Evolutionary conservation across 2,329 filamentous ascomycete genomes (phyloP), one percentile per base, ranked within the genome.

Genomic region (Aspergillus sp.): DNA sequence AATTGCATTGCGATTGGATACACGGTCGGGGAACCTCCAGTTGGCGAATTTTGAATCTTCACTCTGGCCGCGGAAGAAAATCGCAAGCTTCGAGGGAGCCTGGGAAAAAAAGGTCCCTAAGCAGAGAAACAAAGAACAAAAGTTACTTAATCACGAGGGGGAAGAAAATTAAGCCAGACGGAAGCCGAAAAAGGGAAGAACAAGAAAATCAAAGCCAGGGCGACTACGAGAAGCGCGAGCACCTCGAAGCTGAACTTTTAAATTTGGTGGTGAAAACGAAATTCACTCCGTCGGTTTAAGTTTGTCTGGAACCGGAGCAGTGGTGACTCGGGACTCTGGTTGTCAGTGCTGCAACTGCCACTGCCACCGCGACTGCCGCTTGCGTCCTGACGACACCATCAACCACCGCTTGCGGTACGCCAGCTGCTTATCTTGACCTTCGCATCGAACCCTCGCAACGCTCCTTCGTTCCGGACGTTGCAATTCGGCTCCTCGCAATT

Each of bases 361-460:
- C 48, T 26, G 34, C 34, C 12, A 36, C 34, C 34, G 63, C 59
- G 66, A 63, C 68, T 70, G 67, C 69, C 69, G 69, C 68, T 70
- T 71, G 70, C 66, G 64, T 67, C 68, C 68, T 72, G 68, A 70
- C 70, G 68, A 68, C 70, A 72, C 68, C 68, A 68, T 64, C 60
- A 55, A 62, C 55, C 58, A 36, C 53, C 68, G 68, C 68, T 70
- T 70, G 69, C 68, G 64, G 51, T 68, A 58, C 51, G 26, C 26
- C 26, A 43, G 47, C 55, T 49, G 44, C 53, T 43, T 30, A 30
- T 9, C 20, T 24, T 26, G 43, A 24, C 22, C 17, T 32, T 26
- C 26, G 26, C 26, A 30, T 47, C 44, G 30, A 48, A 26, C 26
- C 26, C 36, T 17, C 22, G 20, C 52, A 51, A 51, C 47, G 20